These are phyloP conservation scores for Cladophialophora yegresii DNA, from an alignment of 2,329 filamentous ascomycete genomes.

Conservation along the genomic window DNA sequence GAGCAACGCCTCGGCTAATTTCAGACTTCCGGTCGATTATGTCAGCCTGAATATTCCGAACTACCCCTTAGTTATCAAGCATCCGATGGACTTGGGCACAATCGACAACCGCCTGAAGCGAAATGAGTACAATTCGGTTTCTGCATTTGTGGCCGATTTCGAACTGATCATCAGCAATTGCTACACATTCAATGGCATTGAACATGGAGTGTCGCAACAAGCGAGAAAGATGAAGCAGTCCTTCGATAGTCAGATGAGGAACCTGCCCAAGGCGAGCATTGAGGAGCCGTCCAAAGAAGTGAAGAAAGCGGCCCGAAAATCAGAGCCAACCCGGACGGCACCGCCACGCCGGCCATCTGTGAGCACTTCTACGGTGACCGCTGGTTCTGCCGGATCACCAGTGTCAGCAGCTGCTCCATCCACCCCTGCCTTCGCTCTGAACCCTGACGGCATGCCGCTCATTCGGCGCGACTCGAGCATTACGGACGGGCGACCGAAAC, in stretches of 20 bases:
- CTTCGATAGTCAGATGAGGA: slow-evolving; percentile 62
- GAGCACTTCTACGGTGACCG: slow-evolving; percentile 35
- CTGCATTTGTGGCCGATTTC: slow-evolving; percentile 73
- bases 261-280: slow-evolving; percentile 58
- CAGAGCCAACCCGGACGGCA: slow-evolving; percentile 45
- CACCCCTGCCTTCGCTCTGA: slow-evolving; percentile 69
- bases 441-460: slow-evolving; percentile 73
- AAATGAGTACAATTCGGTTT: slow-evolving; percentile 67
- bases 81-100: slow-evolving; percentile 80
- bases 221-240: slow-evolving; percentile 63
- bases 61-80: slow-evolving; percentile 70
- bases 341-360: slow-evolving; percentile 54
- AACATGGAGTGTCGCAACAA: slow-evolving; percentile 71
- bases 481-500: slow-evolving; percentile 79
- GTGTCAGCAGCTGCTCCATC: slow-evolving; percentile 47
- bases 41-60: slow-evolving; percentile 74
- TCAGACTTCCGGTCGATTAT: slow-evolving; percentile 74
- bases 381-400: slow-evolving; percentile 49
- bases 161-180: slow-evolving; percentile 78
- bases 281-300: slow-evolving; percentile 63
- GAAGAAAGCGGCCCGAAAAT: slow-evolving; percentile 57
- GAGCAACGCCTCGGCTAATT: slow-evolving; percentile 75
- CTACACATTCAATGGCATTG: slow-evolving; percentile 75
- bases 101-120: slow-evolving; percentile 80
- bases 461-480: slow-evolving; percentile 84